Base-by-base conservation (phyloP, 257 asterid genomes). In the Oldenlandia corymbosa region DNA sequence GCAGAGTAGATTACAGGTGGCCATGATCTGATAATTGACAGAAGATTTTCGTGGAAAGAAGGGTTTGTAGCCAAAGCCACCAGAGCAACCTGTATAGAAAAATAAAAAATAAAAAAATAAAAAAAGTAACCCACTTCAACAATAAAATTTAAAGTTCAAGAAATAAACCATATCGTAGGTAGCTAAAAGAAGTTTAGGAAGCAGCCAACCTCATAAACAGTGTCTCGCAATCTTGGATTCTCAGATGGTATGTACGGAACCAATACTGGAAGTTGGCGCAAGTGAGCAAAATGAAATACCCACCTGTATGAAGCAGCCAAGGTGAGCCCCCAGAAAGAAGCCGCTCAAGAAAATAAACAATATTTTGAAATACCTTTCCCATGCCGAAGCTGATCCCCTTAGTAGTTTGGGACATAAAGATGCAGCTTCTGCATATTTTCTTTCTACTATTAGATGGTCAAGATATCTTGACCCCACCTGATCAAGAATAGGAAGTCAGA, bases 201-300 rank as follows among this genome's bases (percentile, higher is more conserved):
- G 27, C 26, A 66, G 74, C 85, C 73, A 58, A 90, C 99, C 95
- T 93, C 99, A 68, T 93, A 93, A 70, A 94, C 99, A 70, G 95
- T 90, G 80, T 93, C 95, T 21, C 97, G 92, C 66, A 93, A 84
- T 74, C 84, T 88, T 70, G 99, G 99, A 72, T 85, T 85, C 72
- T 93, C 96, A 56, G 95, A 86, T 23, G 99, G 99, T 59, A 93
- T 90, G 73, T 85, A 86, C n/a, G 99, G 95, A 70, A 90, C 99
- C 76, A 93, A 72, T 71, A 86, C 90, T 59, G 92, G 97, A 79
- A 93, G 97, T 69, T 93, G 99, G 41, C 95, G 97, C 62, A 93
- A 94, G 75, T 93, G 99, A 66, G 99, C 97, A 64, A 93, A 93
- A 77, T 93, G 97, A 75, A 90, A 90, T 75, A 93, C 93, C 99